Percentiles rank a stretch among this genome's conserved stretches.
These are phyloP conservation scores for Hyaloscypha hepaticicola DNA, from an alignment of 495 filamentous ascomycete genomes.

Conservation along the genomic window DNA sequence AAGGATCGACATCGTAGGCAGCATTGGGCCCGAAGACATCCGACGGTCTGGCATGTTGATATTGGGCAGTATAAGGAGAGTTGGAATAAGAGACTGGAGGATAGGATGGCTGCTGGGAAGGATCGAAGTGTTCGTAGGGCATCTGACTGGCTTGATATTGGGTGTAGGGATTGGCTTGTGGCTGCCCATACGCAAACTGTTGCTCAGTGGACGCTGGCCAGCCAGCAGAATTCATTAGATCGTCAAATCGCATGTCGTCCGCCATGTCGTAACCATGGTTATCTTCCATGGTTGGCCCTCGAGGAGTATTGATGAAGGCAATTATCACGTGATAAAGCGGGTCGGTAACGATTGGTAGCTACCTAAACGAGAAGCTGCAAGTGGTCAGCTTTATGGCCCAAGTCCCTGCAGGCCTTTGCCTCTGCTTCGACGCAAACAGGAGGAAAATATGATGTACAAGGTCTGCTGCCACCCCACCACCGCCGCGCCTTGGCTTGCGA, in stretches of 20 bases:
- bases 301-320: background rate
- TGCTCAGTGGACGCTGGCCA: constrained; percentile 20
- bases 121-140: constrained; percentile 22
- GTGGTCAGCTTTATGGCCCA: constrained; percentile 24
- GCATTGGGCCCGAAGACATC: constrained; percentile 21
- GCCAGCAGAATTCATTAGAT: constrained; percentile 21
- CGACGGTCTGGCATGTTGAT: constrained; percentile 18
- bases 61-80: constrained; percentile 27
- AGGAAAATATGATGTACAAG: constrained; percentile 15
- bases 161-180: constrained; percentile 25
- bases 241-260: constrained; percentile 25
- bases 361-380: constrained; percentile 29
- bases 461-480: background rate
- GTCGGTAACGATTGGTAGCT: constrained; percentile 31
- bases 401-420: background rate
- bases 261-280: constrained; percentile 21
- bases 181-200: constrained; percentile 25
- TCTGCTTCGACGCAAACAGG: constrained; percentile 9
- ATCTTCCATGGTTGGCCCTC: constrained; percentile 22
- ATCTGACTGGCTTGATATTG: constrained; percentile 35
- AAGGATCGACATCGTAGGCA: constrained; percentile 27
- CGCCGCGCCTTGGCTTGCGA: constrained; percentile 1
- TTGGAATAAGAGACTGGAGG: constrained; percentile 19
- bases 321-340: background rate
- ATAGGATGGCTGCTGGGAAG: constrained; percentile 26